phyloP scores from a whole-genome alignment of 2,329 filamentous ascomycete species.

The Aspergillus fructus region DNA sequence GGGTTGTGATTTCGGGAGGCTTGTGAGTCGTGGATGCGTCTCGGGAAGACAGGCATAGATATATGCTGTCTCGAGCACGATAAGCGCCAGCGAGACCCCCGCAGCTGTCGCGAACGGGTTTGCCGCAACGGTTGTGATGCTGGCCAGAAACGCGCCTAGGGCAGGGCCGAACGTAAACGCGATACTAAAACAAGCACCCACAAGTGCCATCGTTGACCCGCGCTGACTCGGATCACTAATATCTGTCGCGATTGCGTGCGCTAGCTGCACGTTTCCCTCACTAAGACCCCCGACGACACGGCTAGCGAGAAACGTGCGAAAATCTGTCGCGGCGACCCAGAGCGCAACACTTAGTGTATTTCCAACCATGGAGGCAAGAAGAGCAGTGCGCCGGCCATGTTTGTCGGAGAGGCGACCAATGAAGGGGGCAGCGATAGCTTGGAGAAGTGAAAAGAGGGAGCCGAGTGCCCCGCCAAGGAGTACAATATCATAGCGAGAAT shows the following conservation, averaged over 20 bases:
- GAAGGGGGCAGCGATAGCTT: constrained; percentile 86
- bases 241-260: constrained; percentile 93
- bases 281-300: constrained; percentile 88
- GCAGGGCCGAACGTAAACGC: constrained; percentile 96
- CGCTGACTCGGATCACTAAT: constrained; percentile 83
- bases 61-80: constrained; percentile 84
- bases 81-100: constrained; percentile 78
- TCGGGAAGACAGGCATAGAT: constrained; percentile 83
- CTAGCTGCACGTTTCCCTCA: constrained; percentile 95
- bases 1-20: constrained; percentile 27
- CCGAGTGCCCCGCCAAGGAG: constrained; percentile 90
- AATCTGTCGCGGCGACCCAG: constrained; percentile 92
- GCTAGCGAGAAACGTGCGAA: constrained; percentile 92
- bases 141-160: constrained; percentile 81
- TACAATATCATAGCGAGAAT: constrained; percentile 95
- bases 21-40: constrained; percentile 65
- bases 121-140: constrained; percentile 71
- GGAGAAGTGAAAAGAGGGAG: constrained; percentile 88
- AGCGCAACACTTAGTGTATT: constrained; percentile 92
- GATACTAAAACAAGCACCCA: constrained; percentile 94
- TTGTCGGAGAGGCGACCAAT: constrained; percentile 87
- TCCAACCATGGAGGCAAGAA: constrained; percentile 87
- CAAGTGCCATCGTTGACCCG: constrained; percentile 91
- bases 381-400: constrained; percentile 80
- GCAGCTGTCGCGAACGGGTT: constrained; percentile 96